phyloP scores from a whole-genome alignment of 2,329 filamentous ascomycete genomes.

The Grosmannia clavigera region DNA sequence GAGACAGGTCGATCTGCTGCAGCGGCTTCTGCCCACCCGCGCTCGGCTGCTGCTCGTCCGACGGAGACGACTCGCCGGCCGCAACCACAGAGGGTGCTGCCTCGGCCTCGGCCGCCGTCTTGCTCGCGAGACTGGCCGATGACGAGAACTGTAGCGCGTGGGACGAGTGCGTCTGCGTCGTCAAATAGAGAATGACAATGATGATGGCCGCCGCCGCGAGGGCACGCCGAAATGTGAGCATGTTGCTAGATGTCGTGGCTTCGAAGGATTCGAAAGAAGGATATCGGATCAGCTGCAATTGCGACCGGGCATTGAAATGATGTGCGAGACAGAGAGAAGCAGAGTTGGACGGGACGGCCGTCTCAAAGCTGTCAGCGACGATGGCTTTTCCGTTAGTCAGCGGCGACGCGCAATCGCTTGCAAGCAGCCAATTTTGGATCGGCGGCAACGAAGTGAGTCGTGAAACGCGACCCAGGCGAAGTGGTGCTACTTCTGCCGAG shows the following conservation, averaged over 20 bases:
- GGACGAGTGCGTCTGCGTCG: slow-evolving; percentile 46
- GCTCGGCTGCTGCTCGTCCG: slow-evolving; percentile 1
- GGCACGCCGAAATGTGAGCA: slow-evolving; percentile 71
- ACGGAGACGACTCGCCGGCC: neutral
- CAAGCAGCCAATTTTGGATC: neutral
- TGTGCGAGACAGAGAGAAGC: neutral
- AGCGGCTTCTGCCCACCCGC: slow-evolving; percentile 43
- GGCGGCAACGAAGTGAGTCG: neutral
- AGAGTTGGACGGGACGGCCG: neutral
- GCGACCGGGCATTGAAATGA: neutral
- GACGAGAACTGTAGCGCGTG: slow-evolving; percentile 15
- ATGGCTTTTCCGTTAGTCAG: neutral
- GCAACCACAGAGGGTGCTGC: neutral
- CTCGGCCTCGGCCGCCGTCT: slow-evolving; percentile 7
- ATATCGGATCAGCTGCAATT: neutral
- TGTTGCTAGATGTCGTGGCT: slow-evolving; percentile 25
- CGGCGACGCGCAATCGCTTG: neutral
- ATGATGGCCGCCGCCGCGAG: slow-evolving; percentile 58
- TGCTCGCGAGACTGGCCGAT: neutral
- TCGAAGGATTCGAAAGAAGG: neutral
- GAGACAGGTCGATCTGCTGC: slow-evolving; percentile 49
- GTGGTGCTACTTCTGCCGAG: neutral
- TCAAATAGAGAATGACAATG: slow-evolving; percentile 56
- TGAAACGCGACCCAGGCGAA: neutral
- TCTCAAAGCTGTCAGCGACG: neutral